A percentile compares a stretch with the other conserved stretches of the same genome.
phyloP scores from a whole-genome alignment of 2,329 filamentous ascomycete genomes.

The Acephala macrosclerotiorum region DNA sequence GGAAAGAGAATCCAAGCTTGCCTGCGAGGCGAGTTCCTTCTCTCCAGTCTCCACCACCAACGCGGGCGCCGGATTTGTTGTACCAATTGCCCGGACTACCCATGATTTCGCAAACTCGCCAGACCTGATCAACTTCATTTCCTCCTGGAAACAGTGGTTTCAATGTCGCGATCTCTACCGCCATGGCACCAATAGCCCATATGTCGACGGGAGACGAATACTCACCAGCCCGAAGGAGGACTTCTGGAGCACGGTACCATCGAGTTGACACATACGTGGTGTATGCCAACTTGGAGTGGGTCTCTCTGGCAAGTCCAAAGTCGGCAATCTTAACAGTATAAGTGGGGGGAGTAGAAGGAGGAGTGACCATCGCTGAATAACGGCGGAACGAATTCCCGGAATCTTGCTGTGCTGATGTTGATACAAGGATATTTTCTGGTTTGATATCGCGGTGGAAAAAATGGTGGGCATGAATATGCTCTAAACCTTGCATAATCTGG shows the following conservation, averaged over 20 bases:
- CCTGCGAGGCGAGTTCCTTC: conserved; percentile 91
- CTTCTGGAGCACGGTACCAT: conserved; percentile 95
- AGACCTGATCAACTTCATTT: conserved; percentile 98
- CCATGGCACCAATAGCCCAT: conserved; percentile 98
- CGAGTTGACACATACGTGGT: conserved; percentile 98
- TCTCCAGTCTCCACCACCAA: conserved; percentile 97
- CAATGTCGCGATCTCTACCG: conserved; percentile 93
- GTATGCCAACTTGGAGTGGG: conserved; percentile 94
- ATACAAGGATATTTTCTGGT: conserved; percentile 97
- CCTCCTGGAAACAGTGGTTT: conserved; percentile 97
- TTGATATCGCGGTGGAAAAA: conserved; percentile 99
- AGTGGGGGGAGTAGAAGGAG: conserved; percentile 88
- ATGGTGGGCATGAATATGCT: conserved; percentile 95
- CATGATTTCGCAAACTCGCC: conserved; percentile 99
- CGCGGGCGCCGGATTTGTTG: conserved; percentile 84
- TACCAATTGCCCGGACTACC: conserved; percentile 98
- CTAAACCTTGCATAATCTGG: conserved; percentile 94
- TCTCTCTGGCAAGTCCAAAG: conserved; percentile 96
- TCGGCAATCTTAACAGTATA: conserved; percentile 99
- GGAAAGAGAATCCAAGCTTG: conserved; percentile 98
- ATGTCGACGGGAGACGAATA: conserved; percentile 98
- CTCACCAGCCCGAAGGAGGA: conserved; percentile 90
- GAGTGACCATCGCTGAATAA: conserved; percentile 92
- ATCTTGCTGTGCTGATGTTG: conserved; percentile 79
- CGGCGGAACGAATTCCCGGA: conserved; percentile 85